These are phyloP conservation scores for Trichoderma reesei DNA, from an alignment of 495 filamentous ascomycete species.

Conservation along the genomic window DNA sequence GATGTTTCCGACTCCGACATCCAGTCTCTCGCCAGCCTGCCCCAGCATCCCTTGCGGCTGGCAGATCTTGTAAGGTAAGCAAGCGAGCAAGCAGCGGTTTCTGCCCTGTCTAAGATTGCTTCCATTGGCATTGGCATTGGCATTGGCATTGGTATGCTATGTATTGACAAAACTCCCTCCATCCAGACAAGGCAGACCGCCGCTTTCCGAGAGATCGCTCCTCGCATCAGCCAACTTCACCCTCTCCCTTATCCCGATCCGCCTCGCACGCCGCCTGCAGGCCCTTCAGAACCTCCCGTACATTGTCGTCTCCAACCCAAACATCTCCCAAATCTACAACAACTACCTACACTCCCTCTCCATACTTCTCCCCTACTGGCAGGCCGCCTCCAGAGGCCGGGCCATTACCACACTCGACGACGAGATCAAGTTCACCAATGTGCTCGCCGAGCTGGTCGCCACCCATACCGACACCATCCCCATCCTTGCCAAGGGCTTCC, in stretches of 20 bases:
- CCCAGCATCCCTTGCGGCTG: constrained; percentile 71
- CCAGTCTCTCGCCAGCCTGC: constrained; percentile 62
- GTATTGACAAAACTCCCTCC: background rate
- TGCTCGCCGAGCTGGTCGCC: constrained; percentile 85
- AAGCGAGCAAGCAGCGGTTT: background rate
- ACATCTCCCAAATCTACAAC: constrained; percentile 83
- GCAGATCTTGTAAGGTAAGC: constrained; percentile 78
- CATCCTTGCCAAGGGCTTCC: constrained; percentile 80
- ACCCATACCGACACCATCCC: constrained; percentile 92
- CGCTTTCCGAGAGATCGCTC: constrained; percentile 67
- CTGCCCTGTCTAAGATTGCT: background rate
- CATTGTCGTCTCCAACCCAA: constrained; percentile 93
- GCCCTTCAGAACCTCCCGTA: constrained; percentile 87
- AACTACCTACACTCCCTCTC: constrained; percentile 91
- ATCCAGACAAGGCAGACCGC: constrained; percentile 75
- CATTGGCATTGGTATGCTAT: background rate
- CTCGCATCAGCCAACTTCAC: constrained; percentile 90
- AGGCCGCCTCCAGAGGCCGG: constrained; percentile 3
- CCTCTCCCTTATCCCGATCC: constrained; percentile 79
- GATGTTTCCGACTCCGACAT: constrained; percentile 56
- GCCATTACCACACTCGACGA: constrained; percentile 76
- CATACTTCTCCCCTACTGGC: constrained; percentile 66
- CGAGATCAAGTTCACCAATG: constrained; percentile 80
- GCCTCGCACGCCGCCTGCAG: constrained; percentile 90
- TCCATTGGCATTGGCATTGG: background rate